Percentiles rank a stretch among this genome's conserved stretches.
Evolutionary conservation across 495 filamentous ascomycete genomes (phyloP).

Genomic region (Penicillium ucsense): DNA sequence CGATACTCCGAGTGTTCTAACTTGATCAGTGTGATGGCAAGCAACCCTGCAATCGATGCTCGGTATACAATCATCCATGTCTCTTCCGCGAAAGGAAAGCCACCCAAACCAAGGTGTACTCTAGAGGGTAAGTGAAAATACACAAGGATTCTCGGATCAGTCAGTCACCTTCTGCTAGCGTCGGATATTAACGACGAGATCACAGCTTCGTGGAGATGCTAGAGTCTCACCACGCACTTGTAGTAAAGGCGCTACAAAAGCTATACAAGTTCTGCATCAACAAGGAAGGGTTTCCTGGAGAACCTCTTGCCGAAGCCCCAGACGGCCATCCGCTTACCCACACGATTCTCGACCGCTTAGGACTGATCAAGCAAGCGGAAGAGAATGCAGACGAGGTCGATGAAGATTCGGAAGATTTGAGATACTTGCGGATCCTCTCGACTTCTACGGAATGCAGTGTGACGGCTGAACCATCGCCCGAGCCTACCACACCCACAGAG

Average conservation of each 20-base stretch:
- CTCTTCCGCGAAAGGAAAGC: slow-evolving; percentile 40
- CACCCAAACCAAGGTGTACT: slow-evolving; percentile 40
- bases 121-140: slow-evolving; percentile 26
- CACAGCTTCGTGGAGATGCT: slow-evolving; percentile 40
- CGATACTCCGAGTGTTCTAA: not conserved
- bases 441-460: slow-evolving; percentile 33
- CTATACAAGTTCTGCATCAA: slow-evolving; percentile 36
- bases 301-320: slow-evolving; percentile 30
- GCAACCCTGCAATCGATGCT: slow-evolving; percentile 40
- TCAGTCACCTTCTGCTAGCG: no score
- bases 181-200: not conserved
- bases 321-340: slow-evolving; percentile 38
- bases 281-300: slow-evolving; percentile 39
- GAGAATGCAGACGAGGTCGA: slow-evolving; percentile 30
- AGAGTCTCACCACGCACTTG: slow-evolving; percentile 36
- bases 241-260: slow-evolving; percentile 36
- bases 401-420: slow-evolving; percentile 31
- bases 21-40: slow-evolving; percentile 38
- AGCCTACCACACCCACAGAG: slow-evolving; percentile 31
- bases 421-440: slow-evolving; percentile 29
- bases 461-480: slow-evolving; percentile 33
- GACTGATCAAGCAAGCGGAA: slow-evolving; percentile 41
- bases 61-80: slow-evolving; percentile 38
- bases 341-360: slow-evolving; percentile 37
- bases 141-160: no score